These are phyloP conservation scores for Tricholoma saponaceum DNA, from an alignment of 768 basidiomycete species.

Conservation along the genomic window DNA sequence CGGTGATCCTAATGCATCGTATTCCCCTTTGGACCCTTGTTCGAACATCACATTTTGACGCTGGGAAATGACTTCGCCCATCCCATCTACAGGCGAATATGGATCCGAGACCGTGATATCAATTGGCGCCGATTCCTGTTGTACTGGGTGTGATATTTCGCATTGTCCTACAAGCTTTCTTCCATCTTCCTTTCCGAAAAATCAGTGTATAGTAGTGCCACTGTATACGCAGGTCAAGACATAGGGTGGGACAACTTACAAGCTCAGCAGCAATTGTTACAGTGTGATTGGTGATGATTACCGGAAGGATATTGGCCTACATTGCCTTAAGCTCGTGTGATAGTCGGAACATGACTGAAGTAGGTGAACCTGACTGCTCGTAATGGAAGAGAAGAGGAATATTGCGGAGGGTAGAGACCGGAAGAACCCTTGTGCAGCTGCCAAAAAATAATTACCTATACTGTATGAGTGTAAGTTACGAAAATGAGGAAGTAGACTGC, in stretches of 20 bases:
- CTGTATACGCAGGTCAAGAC: not conserved
- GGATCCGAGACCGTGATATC: constrained; percentile 27
- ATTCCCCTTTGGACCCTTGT: constrained; percentile 45
- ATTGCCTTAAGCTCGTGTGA: constrained; percentile 18
- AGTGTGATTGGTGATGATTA: constrained; percentile 90
- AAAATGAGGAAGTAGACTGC: not conserved
- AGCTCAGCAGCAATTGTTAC: constrained; percentile 94
- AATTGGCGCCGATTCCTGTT: constrained; percentile 23
- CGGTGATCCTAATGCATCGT: constrained; percentile 53
- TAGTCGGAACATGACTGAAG: constrained; percentile 18
- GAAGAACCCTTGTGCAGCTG: constrained; percentile 86
- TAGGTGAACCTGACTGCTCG: constrained; percentile 56
- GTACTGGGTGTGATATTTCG: constrained; percentile 85
- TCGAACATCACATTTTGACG: constrained; percentile 67
- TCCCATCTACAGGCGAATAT: constrained; percentile 48
- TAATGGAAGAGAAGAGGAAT: constrained; percentile 90
- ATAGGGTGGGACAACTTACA: constrained; percentile 34
- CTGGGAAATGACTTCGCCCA: constrained; percentile 43
- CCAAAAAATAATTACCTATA: constrained; percentile 89
- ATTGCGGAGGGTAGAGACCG: constrained; percentile 91
- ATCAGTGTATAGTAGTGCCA: too few species aligned
- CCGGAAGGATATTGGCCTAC: constrained; percentile 79
- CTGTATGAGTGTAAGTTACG: constrained; percentile 28
- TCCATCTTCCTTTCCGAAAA: constrained; percentile 57
- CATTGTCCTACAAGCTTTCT: constrained; percentile 84